These are phyloP conservation scores for Nannizzia gypsea DNA, from an alignment of 2,329 filamentous ascomycete species.

Conservation along the genomic window DNA sequence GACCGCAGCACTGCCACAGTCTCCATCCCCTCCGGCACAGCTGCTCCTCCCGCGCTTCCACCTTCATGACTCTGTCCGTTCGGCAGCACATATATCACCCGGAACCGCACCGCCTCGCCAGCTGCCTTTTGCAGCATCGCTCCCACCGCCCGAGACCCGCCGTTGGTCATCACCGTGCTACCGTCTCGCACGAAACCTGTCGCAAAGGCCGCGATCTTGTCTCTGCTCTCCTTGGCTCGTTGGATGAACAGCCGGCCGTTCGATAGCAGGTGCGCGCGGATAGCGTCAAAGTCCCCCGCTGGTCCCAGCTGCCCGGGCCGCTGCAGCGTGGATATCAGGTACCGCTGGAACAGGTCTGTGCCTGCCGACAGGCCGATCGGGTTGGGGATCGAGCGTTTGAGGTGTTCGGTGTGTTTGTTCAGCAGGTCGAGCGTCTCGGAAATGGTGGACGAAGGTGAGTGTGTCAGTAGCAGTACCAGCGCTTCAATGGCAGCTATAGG, in stretches of 20 bases:
- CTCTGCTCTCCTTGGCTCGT: constrained; percentile 71
- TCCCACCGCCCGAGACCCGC: constrained; percentile 73
- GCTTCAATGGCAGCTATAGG: constrained; percentile 90
- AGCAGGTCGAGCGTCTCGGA: constrained; percentile 87
- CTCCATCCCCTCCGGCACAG: constrained; percentile 51
- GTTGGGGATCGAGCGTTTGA: constrained; percentile 72
- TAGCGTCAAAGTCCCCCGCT: constrained; percentile 63
- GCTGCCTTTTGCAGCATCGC: constrained; percentile 64
- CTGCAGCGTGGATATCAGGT: constrained; percentile 65
- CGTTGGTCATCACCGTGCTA: constrained; percentile 76
- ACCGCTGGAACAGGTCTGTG: constrained; percentile 90
- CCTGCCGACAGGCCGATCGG: constrained; percentile 86
- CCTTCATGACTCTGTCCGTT: constrained; percentile 21
- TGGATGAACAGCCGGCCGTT: constrained; percentile 81
- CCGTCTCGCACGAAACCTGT: constrained; percentile 68
- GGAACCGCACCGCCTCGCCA: constrained; percentile 59
- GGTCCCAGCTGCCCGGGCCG: constrained; percentile 41
- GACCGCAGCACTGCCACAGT: constrained; percentile 60
- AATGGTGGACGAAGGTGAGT: constrained; percentile 70
- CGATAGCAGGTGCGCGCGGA: constrained; percentile 68
- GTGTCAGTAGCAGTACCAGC: constrained; percentile 72
- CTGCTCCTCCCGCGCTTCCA: constrained; percentile 11
- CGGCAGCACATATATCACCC: constrained; percentile 64
- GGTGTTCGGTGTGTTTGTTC: constrained; percentile 59
- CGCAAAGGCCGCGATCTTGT: constrained; percentile 70